These are phyloP conservation scores for Xenosphaeropsis pyriputrescens DNA, from an alignment of 2,329 filamentous ascomycete species.

Conservation along the genomic window DNA sequence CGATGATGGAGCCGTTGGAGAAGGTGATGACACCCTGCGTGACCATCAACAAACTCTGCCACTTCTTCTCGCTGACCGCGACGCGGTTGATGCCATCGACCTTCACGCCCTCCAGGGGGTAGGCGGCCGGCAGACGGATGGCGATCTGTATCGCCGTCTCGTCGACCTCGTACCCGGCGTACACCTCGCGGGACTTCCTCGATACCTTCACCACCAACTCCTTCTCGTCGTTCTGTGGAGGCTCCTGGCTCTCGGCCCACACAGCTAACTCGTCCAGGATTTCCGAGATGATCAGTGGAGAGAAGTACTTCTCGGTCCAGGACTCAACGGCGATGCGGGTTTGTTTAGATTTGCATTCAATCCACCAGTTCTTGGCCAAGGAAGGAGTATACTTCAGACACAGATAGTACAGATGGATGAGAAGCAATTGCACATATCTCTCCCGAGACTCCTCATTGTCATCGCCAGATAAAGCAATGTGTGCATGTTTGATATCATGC, in stretches of 20 bases:
- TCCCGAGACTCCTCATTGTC: conserved; percentile 44
- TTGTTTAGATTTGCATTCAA: conserved; percentile 66
- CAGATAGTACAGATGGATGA: conserved; percentile 77
- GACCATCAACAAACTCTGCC: conserved; percentile 79
- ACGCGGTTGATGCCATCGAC: conserved; percentile 72
- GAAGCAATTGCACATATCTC: conserved; percentile 66
- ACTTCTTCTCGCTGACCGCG: conserved; percentile 79
- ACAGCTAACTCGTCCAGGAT: conserved; percentile 51
- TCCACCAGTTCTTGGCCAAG: conserved; percentile 73
- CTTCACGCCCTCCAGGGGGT: conserved; percentile 65
- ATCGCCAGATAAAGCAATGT: no score
- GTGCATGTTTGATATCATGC: conserved; percentile 35
- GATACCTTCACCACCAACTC: conserved; percentile 57
- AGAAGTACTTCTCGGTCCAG: conserved; percentile 80
- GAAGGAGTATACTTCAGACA: conserved; percentile 63
- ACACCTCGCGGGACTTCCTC: conserved; percentile 57
- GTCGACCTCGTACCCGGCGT: conserved; percentile 75
- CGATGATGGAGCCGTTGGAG: conserved; percentile 76
- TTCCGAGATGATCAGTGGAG: conserved; percentile 51
- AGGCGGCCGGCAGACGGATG: conserved; percentile 67
- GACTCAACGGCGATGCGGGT: conserved; percentile 64
- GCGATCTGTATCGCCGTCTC: conserved; percentile 71
- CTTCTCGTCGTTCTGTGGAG: conserved; percentile 33
- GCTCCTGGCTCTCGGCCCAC: conserved; percentile 45
- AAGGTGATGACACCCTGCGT: conserved; percentile 91